These are phyloP conservation scores for Termitomyces sp. DNA, from an alignment of 768 basidiomycete species.

Conservation along the genomic window DNA sequence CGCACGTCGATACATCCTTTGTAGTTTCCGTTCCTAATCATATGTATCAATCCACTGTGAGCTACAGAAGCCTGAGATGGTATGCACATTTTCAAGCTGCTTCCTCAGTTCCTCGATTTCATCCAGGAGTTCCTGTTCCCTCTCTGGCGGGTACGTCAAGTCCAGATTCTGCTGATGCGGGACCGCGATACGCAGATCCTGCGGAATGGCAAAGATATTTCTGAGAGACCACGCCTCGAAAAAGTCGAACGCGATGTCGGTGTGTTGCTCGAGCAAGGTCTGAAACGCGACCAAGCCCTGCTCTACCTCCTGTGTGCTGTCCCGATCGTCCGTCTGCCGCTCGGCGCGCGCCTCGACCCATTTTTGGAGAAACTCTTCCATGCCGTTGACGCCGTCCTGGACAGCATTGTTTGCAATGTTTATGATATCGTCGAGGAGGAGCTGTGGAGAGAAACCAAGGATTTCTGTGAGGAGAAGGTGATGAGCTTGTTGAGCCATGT, in stretches of 20 bases:
- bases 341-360: slow-evolving; percentile 68
- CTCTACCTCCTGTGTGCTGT: slow-evolving; percentile 64
- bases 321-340: slow-evolving; percentile 40
- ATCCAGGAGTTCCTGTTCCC: slow-evolving; percentile 55
- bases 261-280: slow-evolving; percentile 82
- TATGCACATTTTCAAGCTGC: slow-evolving; percentile 65
- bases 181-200: slow-evolving; percentile 63
- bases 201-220: slow-evolving; percentile 79
- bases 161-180: slow-evolving; percentile 75
- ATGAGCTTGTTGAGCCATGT: slow-evolving; percentile 17
- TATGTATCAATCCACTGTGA: not conserved
- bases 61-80: not conserved
- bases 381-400: slow-evolving; percentile 70
- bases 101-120: slow-evolving; percentile 65
- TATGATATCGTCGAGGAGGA: slow-evolving; percentile 82
- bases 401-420: slow-evolving; percentile 80
- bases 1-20: slow-evolving; percentile 50
- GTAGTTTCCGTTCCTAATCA: slow-evolving; percentile 60
- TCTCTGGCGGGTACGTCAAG: slow-evolving; percentile 52
- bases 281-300: slow-evolving; percentile 84
- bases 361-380: slow-evolving; percentile 73
- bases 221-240: slow-evolving; percentile 87
- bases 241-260: slow-evolving; percentile 88
- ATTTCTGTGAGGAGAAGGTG: slow-evolving; percentile 64
- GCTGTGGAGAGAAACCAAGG: slow-evolving; percentile 79